Conservation (phyloP, 1,284 basidiomycete genomes). For the Cutaneotrichosporon dermatis region DNA sequence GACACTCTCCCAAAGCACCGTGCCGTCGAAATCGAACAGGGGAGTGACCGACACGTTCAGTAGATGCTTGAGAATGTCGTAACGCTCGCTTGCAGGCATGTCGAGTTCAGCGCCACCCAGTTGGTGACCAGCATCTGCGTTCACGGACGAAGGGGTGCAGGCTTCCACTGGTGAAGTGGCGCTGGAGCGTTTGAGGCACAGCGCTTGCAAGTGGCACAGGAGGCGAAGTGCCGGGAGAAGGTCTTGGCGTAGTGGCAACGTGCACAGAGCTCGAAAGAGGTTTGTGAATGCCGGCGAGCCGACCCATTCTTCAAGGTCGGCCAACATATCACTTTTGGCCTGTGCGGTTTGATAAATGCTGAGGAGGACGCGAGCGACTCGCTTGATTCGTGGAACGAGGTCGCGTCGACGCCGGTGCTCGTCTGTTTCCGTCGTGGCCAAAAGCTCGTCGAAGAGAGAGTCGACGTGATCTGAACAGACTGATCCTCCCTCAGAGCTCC, state of each 20-base stretch:
- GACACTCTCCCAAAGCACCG: slow-evolving; percentile 6
- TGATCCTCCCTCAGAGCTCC: too few species aligned
- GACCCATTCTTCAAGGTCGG: not conserved
- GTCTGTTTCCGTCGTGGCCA: not conserved
- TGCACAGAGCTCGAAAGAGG: not conserved
- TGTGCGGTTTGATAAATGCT: not conserved
- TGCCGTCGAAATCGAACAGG: slow-evolving; percentile 1
- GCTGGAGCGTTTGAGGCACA: not conserved
- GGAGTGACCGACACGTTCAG: not conserved
- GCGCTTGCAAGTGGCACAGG: not conserved
- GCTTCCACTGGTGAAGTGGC: too few species aligned
- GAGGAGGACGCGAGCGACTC: not conserved
- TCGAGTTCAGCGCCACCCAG: too few species aligned
- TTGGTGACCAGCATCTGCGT: too few species aligned
- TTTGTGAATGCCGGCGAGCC: not conserved
- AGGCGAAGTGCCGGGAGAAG: not conserved
- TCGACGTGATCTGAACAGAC: not conserved
- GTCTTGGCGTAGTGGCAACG: not conserved
- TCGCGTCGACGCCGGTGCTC: not conserved
- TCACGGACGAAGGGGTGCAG: too few species aligned
- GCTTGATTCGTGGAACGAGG: not conserved
- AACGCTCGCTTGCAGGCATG: not conserved
- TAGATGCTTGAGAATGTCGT: not conserved
- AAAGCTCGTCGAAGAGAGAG: not conserved
- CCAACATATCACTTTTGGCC: too few species aligned